Conservation (phyloP, 2,329 filamentous ascomycete genomes). For the Diaporthe capsici region DNA sequence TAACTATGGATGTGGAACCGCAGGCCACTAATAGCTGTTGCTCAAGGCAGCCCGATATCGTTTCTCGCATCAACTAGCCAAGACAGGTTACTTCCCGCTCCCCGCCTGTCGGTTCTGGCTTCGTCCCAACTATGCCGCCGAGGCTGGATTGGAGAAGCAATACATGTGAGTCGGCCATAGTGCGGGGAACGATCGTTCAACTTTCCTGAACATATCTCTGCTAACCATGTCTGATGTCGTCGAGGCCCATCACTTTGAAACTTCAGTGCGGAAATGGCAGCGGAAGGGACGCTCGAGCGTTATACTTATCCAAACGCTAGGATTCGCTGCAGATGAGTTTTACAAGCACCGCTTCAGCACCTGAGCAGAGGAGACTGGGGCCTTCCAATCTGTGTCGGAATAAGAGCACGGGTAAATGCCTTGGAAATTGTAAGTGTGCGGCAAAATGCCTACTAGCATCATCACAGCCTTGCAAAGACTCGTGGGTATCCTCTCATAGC, state of each 20-base stretch:
- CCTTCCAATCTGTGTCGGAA: neutral
- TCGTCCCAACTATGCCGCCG: neutral
- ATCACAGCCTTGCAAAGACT: neutral
- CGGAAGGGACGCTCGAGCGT: neutral
- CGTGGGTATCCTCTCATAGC: neutral
- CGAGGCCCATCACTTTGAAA: no score
- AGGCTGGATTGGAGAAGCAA: conserved; percentile 3
- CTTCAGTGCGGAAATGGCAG: neutral
- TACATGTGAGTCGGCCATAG: conserved; percentile 1
- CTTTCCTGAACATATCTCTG: neutral
- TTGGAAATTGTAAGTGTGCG: no score
- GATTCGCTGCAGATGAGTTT: neutral
- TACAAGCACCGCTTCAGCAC: neutral
- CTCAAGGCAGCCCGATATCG: neutral
- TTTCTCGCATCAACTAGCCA: conserved; percentile 5
- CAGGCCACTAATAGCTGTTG: neutral
- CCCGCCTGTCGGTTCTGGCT: neutral
- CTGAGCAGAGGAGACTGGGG: neutral
- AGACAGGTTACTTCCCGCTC: neutral
- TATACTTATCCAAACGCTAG: no score
- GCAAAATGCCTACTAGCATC: neutral
- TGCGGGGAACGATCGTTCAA: neutral
- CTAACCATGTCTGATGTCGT: neutral
- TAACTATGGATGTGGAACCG: no score
- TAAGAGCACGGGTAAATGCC: neutral